Conservation (phyloP, 257 asterid genomes). For the Jaltomata sinuosa region DNA sequence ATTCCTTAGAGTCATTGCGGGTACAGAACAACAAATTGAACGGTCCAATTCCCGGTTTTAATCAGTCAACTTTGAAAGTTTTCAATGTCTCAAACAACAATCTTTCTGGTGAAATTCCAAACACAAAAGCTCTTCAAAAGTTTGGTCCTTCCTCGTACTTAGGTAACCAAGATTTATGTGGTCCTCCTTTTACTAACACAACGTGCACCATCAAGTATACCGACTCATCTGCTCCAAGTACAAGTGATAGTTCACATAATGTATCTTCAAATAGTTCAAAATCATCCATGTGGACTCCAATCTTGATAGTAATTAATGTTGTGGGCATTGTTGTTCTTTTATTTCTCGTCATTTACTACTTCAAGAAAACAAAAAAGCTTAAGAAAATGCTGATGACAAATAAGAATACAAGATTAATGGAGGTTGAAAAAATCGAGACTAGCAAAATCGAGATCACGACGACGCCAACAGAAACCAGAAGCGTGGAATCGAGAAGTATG, state of each 20-base stretch:
- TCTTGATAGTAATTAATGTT: slow-evolving; percentile 10
- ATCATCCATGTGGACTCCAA: background rate
- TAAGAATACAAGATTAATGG: slow-evolving; percentile 2
- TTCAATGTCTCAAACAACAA: slow-evolving; percentile 52
- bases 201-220: slow-evolving; percentile 3
- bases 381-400: slow-evolving; percentile 21
- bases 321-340: slow-evolving; percentile 27
- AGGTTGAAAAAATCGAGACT: background rate
- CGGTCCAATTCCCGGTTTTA: slow-evolving; percentile 40
- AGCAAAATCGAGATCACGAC: slow-evolving; percentile 1
- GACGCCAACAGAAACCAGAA: slow-evolving; percentile 16
- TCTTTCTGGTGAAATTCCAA: slow-evolving; percentile 49
- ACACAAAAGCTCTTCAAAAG: slow-evolving; percentile 33
- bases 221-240: background rate
- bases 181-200: slow-evolving; percentile 5
- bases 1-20: slow-evolving; percentile 39
- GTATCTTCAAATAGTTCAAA: background rate
- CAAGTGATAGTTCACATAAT: background rate
- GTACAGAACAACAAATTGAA: slow-evolving; percentile 42
- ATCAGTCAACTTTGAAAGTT: slow-evolving; percentile 32
- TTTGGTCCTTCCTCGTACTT: slow-evolving; percentile 20
- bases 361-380: slow-evolving; percentile 41
- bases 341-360: slow-evolving; percentile 38
- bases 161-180: slow-evolving; percentile 29
- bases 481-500: background rate